Percentiles rank a stretch among this genome's conserved stretches.
These are phyloP conservation scores for Dinochytrium kinnereticum DNA, from an alignment of 371 early-diverging fungal species.

Conservation along the genomic window DNA sequence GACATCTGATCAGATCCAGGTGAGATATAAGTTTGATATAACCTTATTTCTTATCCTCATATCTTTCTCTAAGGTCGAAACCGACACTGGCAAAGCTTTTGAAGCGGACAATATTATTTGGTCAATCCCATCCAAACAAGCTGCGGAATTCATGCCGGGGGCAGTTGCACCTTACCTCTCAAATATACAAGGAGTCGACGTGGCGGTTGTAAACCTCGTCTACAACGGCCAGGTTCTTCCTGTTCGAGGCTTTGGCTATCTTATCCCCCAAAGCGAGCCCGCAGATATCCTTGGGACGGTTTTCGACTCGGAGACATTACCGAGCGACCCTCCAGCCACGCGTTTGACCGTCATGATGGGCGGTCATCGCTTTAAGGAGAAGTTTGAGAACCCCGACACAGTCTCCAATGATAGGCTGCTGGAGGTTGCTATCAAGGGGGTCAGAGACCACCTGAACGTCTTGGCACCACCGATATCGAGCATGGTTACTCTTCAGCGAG, in stretches of 20 bases:
- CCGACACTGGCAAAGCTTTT: background rate
- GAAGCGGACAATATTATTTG: slow-evolving; percentile 65
- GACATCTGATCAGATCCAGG: background rate
- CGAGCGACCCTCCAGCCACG: slow-evolving; percentile 55
- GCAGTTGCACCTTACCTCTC: slow-evolving; percentile 32
- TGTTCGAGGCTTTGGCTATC: slow-evolving; percentile 87
- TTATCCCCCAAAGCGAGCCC: slow-evolving; percentile 70
- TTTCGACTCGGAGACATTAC: slow-evolving; percentile 86
- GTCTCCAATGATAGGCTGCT: slow-evolving; percentile 20
- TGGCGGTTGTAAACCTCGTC: slow-evolving; percentile 88
- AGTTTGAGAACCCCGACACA: slow-evolving; percentile 41
- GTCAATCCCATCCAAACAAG: slow-evolving; percentile 60
- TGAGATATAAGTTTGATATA: background rate
- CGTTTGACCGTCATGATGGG: slow-evolving; percentile 93
- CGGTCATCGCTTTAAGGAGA: slow-evolving; percentile 73
- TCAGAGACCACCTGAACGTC: slow-evolving; percentile 34
- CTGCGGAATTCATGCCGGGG: slow-evolving; percentile 41
- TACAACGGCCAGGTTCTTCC: slow-evolving; percentile 59
- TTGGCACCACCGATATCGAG: slow-evolving; percentile 54
- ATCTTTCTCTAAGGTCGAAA: slow-evolving; percentile 1
- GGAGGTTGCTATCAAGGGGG: slow-evolving; percentile 24
- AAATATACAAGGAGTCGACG: slow-evolving; percentile 74
- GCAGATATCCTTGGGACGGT: slow-evolving; percentile 75
- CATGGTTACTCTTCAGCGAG: slow-evolving; percentile 62
- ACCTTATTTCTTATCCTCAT: background rate